Evolutionary conservation across 352 stramenopile species (phyloP).

Genomic region (Thalassiosira hispida): DNA sequence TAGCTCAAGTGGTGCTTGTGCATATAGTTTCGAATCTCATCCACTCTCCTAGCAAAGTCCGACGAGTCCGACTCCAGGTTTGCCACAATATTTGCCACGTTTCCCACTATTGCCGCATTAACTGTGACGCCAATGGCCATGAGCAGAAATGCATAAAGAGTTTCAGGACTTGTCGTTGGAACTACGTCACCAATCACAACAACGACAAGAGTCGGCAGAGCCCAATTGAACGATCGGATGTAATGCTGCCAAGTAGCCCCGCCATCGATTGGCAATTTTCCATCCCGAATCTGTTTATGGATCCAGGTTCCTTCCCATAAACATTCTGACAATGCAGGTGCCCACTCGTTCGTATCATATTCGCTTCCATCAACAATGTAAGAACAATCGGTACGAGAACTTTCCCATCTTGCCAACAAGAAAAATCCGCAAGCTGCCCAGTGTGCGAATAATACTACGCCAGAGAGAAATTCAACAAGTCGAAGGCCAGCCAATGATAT

Average conservation of each 20-base stretch:
- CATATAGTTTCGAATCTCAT: constrained; percentile 76
- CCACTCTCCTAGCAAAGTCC: constrained; percentile 69
- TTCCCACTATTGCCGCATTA: constrained; percentile 80
- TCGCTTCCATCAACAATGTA: constrained; percentile 14
- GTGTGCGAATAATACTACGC: constrained; percentile 67
- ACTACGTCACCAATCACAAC: constrained; percentile 83
- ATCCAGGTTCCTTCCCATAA: constrained; percentile 77
- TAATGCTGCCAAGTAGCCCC: constrained; percentile 60
- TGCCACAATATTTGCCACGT: constrained; percentile 78
- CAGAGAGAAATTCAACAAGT: constrained; percentile 60
- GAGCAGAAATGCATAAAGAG: constrained; percentile 73
- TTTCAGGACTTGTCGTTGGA: constrained; percentile 74
- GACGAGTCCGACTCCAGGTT: constrained; percentile 69
- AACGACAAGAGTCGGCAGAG: constrained; percentile 80
- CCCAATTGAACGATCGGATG: constrained; percentile 79
- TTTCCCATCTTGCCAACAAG: constrained; percentile 54
- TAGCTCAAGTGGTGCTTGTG: constrained; percentile 59
- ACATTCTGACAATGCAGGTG: constrained; percentile 19
- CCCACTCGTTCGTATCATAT: neutral
- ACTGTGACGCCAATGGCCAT: constrained; percentile 83
- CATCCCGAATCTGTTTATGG: constrained; percentile 67
- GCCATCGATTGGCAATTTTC: constrained; percentile 58
- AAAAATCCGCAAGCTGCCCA: constrained; percentile 67
- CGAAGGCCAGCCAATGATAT: constrained; percentile 48
- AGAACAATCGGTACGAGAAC: constrained; percentile 24